Percentiles rank a stretch among this genome's conserved stretches.
Conservation (phyloP, 2,329 filamentous ascomycete genomes). For the Colletotrichum musae region DNA sequence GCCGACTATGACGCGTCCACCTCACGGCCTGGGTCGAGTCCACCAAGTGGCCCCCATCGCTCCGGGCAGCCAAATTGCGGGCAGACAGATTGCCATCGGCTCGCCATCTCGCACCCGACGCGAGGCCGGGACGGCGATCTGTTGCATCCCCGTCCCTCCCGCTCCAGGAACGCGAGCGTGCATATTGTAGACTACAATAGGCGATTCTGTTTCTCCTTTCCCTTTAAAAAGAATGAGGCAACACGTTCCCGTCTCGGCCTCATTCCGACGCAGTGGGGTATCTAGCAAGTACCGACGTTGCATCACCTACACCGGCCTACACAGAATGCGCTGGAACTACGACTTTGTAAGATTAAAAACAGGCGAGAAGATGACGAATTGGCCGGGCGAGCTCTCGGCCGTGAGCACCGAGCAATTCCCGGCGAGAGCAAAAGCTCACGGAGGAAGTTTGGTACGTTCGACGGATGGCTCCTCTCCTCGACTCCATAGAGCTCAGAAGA, state of each 20-base stretch:
- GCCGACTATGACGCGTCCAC: not conserved
- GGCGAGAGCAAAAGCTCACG: not conserved
- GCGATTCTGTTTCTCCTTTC: too few species aligned
- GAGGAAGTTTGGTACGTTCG: constrained; percentile 3
- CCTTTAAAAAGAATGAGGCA: not conserved
- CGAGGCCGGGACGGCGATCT: not conserved
- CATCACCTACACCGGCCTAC: constrained; percentile 17
- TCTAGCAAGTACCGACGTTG: constrained; percentile 37
- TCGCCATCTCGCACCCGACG: constrained; percentile 9
- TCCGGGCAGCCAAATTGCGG: constrained; percentile 23
- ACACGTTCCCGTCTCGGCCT: constrained; percentile 32
- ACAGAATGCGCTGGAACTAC: constrained; percentile 3
- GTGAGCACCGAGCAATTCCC: constrained; percentile 36
- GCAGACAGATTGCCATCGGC: constrained; percentile 12
- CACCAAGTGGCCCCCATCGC: not conserved
- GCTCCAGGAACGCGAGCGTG: too few species aligned
- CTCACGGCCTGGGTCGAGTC: not conserved
- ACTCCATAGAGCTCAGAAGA: not conserved
- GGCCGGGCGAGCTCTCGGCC: constrained; percentile 22
- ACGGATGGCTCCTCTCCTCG: constrained; percentile 19
- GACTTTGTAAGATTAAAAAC: constrained; percentile 5
- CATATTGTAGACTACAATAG: too few species aligned
- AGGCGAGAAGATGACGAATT: not conserved
- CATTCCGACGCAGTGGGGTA: constrained; percentile 36
- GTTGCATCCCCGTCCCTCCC: too few species aligned